Evolutionary conservation across 148 eudicot species (phyloP), one percentile per base, ranked within the genome.

Genomic region (Rhododendron molle): DNA sequence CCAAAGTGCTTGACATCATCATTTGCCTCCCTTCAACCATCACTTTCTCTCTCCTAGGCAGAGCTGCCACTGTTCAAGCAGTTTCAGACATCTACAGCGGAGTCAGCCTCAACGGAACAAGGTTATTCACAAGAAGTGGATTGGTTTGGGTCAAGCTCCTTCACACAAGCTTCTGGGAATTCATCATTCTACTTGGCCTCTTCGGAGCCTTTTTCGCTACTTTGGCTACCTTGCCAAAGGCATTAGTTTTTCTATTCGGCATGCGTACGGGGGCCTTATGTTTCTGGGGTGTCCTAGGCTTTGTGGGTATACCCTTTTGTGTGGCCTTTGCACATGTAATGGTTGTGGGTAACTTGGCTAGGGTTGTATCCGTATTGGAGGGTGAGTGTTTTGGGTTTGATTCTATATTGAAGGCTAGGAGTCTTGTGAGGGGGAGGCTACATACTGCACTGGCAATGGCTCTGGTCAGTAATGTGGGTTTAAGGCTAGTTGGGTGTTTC

Each of bases 31-130:
- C 84, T 74, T 83, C 84, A 38, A 28, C 77, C 38, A 67, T 83
- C 77, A 83, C 84, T 67, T 83, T 83, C 58, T 83, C 56, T 28
- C 84, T 83, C 58, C 77, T 83, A 14, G 84, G 84, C 28, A 65
- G 77, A 28, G 84, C 84, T 14, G 84, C 84, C 49, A 44, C 77
- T 60, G 46, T 83, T 67, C 84, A 83, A 83, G 76, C 84, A 83
- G 84, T 83, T 44, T 83, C 84, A 40, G 84, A 83, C 16, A 83
- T 50, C 74, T 65, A 83, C 76, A 83, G 10, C 0, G 77, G 76
- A 83, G 15, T 67, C 77, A 46, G 26, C 76, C 54, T 67, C 36
- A 28, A 67, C 46, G 56, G 77, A 46, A 83, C 77, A 67, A 83
- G 84, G 84, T 10, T 43, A 1, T 83, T 65, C 0, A 13, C 18